A percentile compares a stretch with the other conserved stretches of the same genome.
These are phyloP conservation scores for Quercus mongolica DNA, from an alignment of 306 rosid genomes.

Conservation along the genomic window DNA sequence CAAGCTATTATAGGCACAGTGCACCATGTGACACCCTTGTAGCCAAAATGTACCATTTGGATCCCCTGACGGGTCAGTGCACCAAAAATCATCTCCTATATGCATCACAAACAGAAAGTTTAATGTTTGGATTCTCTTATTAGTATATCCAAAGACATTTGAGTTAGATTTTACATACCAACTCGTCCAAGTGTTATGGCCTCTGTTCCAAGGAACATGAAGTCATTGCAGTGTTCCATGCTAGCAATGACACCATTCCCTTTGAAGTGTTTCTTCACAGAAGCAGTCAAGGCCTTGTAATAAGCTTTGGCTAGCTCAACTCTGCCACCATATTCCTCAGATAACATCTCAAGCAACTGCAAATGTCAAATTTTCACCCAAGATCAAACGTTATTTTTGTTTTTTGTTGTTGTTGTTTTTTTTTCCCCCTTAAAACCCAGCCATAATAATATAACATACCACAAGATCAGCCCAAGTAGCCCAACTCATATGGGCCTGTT, in stretches of 20 bases:
- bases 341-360: constrained; percentile 71
- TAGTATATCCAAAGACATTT: background rate
- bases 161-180: constrained; percentile 28
- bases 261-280: constrained; percentile 60
- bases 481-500: background rate
- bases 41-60: constrained; percentile 73
- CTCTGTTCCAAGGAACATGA: constrained; percentile 78
- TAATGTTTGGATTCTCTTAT: background rate
- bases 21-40: constrained; percentile 83
- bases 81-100: constrained; percentile 83
- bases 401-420: too few relatives aligned
- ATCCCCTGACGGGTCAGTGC: constrained; percentile 52
- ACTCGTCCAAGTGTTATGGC: constrained; percentile 71
- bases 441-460: background rate
- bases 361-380: background rate
- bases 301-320: constrained; percentile 61
- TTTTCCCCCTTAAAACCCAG: background rate
- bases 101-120: background rate
- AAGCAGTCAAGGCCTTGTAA: constrained; percentile 59
- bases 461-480: background rate
- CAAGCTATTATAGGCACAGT: constrained; percentile 74
- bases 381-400: too few relatives aligned
- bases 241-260: constrained; percentile 80
- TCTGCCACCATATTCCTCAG: constrained; percentile 68
- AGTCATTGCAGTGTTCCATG: constrained; percentile 83